A percentile compares a stretch with the other conserved stretches of the same genome.
phyloP scores from a whole-genome alignment of 306 rosid genomes.

The Cucumis cinereus region DNA sequence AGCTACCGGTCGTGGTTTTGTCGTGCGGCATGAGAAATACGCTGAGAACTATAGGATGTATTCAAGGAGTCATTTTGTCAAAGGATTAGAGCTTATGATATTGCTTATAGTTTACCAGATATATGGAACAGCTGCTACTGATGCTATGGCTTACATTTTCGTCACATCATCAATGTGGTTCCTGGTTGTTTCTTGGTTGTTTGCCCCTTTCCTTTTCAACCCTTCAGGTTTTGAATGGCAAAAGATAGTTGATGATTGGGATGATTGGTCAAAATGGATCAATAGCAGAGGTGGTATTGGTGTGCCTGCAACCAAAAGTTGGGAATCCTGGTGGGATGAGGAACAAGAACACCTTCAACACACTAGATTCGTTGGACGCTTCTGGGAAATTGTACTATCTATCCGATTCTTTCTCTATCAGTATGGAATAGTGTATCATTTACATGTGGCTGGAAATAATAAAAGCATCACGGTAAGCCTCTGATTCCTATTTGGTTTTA shows the following conservation, averaged over 20 bases:
- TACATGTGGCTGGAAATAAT: constrained; percentile 53
- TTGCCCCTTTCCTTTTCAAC: constrained; percentile 88
- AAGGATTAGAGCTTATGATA: constrained; percentile 69
- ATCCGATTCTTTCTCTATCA: constrained; percentile 79
- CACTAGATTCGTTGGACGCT: constrained; percentile 58
- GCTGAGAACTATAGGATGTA: constrained; percentile 92
- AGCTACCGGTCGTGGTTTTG: constrained; percentile 99
- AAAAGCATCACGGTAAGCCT: constrained; percentile 63
- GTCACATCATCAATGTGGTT: constrained; percentile 85
- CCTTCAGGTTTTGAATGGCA: constrained; percentile 99
- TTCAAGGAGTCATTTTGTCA: constrained; percentile 91
- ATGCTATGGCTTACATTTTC: constrained; percentile 24
- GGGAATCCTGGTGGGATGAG: constrained; percentile 99
- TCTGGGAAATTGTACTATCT: constrained; percentile 58
- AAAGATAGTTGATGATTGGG: constrained; percentile 97
- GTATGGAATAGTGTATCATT: constrained; percentile 88
- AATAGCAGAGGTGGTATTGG: constrained; percentile 81
- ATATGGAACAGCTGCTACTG: constrained; percentile 52
- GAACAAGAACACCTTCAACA: constrained; percentile 87
- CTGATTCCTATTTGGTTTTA: not conserved
- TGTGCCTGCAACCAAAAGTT: constrained; percentile 82
- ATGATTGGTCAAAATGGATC: constrained; percentile 95
- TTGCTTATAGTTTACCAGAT: constrained; percentile 56
- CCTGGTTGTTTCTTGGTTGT: constrained; percentile 66
- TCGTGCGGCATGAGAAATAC: constrained; percentile 84